These are phyloP conservation scores for Zygnema cylindricum DNA, from an alignment of 139 green algal genomes.

Conservation along the genomic window DNA sequence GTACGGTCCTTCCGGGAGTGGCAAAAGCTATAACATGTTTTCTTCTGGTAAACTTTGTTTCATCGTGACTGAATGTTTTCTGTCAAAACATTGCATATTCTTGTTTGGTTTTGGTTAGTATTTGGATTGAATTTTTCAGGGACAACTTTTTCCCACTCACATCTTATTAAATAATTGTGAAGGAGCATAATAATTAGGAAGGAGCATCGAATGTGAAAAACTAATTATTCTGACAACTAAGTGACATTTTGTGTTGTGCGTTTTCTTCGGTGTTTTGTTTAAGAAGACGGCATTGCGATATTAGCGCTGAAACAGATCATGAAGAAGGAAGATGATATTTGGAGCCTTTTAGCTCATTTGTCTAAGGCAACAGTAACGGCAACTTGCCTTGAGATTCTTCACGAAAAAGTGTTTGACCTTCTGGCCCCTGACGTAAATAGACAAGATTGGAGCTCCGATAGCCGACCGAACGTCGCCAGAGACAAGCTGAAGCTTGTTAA, in stretches of 20 bases:
- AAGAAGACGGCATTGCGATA: constrained; percentile 10
- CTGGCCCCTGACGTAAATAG: neutral
- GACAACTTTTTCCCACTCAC: too few relatives aligned
- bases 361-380: neutral
- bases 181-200: too few relatives aligned
- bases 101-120: too few relatives aligned
- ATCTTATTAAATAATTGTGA: too few relatives aligned
- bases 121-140: too few relatives aligned
- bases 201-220: too few relatives aligned
- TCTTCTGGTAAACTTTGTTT: neutral
- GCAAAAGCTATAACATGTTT: constrained; percentile 45
- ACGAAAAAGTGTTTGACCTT: constrained; percentile 36
- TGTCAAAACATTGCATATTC: too few relatives aligned
- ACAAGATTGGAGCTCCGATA: neutral
- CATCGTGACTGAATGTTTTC: too few relatives aligned
- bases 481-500: constrained; percentile 30
- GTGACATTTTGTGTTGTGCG: too few relatives aligned
- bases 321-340: neutral
- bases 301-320: constrained; percentile 24
- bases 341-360: neutral
- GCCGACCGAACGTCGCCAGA: neutral
- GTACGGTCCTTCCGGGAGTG: constrained; percentile 28
- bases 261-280: too few relatives aligned
- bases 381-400: constrained; percentile 21
- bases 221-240: too few relatives aligned